Base-by-base conservation (phyloP, 1,284 basidiomycete genomes). In the Irpex lacteus region DNA sequence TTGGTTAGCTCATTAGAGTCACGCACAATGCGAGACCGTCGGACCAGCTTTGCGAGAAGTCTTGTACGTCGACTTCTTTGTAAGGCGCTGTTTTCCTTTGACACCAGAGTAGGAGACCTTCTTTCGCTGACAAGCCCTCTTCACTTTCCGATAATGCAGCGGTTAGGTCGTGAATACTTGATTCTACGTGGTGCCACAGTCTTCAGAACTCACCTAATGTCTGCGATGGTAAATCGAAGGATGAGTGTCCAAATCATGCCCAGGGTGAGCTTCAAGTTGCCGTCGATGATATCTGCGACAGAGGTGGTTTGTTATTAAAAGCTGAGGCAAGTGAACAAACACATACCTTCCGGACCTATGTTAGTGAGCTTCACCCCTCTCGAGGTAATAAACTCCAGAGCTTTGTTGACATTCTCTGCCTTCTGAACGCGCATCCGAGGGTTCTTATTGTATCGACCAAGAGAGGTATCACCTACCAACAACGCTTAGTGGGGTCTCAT, bases 171-270 rank as follows among this genome's bases (percentile, higher is more conserved):
- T 44, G 44, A 54, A 67, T 15, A 34, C 63, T 66, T 44, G 60
- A 37, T 44, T 19, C 54, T 15, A 6, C 37, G 54, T n/a, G 36
- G 13, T 36, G 37, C 55, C 15, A 37, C 38, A 18, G 13, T 18
- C 13, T 54, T 50, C 60, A 52, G 32, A 55, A 79, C 87, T 65
- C 71, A 95, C 94, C 89, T 97, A 80, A 99, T 98, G 72, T 97
- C 96, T 15, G 97, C 96, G 69, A 99, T 98, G 26, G 96, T 98
- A 77, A 98, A 99, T 2, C 96, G 90, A 38, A 98, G 84, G 73
- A 99, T 97, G 49, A 99, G 85, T 0, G 95, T 98, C 97, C 97
- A 99, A 70, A 99, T 98, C 94, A 98, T 96, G 40, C 97, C 97
- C 15, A 99, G 85, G 61, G 98, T 98, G 63, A 99, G 91, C 77